Percentiles rank a stretch among this genome's conserved stretches.
These are phyloP conservation scores for Candida freyschussii DNA, from an alignment of 1,139 yeast species.

Conservation along the genomic window DNA sequence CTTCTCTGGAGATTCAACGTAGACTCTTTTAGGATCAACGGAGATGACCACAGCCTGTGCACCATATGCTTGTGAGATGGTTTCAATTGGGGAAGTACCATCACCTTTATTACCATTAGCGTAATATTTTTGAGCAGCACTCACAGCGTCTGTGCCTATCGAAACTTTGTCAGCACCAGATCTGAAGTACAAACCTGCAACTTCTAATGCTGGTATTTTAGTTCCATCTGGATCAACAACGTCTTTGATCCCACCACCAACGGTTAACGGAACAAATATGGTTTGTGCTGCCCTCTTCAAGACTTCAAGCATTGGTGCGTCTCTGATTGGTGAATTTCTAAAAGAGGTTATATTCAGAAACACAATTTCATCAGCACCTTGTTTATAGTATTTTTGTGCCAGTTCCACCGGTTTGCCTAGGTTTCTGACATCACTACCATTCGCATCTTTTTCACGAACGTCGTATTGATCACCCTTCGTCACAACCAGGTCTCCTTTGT, in stretches of 20 bases:
- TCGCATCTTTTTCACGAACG: conserved; percentile 67
- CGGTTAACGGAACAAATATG: conserved; percentile 92
- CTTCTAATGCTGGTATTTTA: conserved; percentile 74
- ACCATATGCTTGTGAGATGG: conserved; percentile 87
- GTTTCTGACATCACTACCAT: conserved; percentile 66
- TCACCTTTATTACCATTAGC: conserved; percentile 49
- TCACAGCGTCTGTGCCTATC: conserved; percentile 95
- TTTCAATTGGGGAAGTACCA: conserved; percentile 85
- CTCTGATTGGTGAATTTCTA: conserved; percentile 85
- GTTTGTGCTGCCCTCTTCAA: conserved; percentile 77
- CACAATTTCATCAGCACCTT: conserved; percentile 97
- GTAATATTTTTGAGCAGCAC: conserved; percentile 79
- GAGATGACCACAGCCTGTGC: conserved; percentile 96
- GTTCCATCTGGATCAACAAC: conserved; percentile 79
- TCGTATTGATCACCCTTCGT: conserved; percentile 98
- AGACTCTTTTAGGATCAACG: conserved; percentile 89
- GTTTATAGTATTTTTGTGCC: conserved; percentile 82
- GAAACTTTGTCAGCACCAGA: conserved; percentile 98
- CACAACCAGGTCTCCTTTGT: conserved; percentile 89
- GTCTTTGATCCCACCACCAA: conserved; percentile 96
- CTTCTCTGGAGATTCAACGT: conserved; percentile 54
- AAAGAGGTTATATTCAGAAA: conserved; percentile 92
- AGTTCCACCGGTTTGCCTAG: conserved; percentile 93
- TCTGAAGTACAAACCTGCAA: conserved; percentile 84
- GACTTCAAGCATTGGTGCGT: conserved; percentile 93